phyloP scores from a whole-genome alignment of 305 asterid genomes.

The Euphrasia arctica region DNA sequence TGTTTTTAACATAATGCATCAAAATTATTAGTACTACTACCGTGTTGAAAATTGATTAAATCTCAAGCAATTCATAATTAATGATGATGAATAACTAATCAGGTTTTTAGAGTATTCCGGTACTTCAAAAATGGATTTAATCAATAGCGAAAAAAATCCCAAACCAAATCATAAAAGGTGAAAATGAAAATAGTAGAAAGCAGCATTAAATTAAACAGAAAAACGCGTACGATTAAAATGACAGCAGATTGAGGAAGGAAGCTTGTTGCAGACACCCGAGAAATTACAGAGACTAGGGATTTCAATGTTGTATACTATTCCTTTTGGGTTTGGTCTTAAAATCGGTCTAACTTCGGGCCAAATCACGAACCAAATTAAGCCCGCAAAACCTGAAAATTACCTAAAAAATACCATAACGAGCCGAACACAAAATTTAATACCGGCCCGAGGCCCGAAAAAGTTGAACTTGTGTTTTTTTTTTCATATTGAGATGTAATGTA shows the following conservation, averaged over 20 bases:
- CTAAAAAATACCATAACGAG: too few relatives aligned
- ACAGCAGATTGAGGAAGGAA: slow-evolving; percentile 10
- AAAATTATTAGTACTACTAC: too few relatives aligned
- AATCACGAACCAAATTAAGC: neutral
- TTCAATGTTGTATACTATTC: neutral
- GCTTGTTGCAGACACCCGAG: neutral
- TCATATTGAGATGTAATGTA: too few relatives aligned
- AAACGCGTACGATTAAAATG: slow-evolving; percentile 17
- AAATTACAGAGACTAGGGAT: neutral
- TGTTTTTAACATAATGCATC: too few relatives aligned
- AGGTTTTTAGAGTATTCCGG: too few relatives aligned
- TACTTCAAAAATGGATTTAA: neutral
- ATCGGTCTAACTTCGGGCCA: neutral
- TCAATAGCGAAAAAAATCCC: neutral
- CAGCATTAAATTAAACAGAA: neutral
- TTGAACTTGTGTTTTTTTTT: too few relatives aligned
- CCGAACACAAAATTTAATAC: too few relatives aligned
- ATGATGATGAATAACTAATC: neutral
- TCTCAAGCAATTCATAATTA: neutral
- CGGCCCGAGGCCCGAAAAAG: too few relatives aligned
- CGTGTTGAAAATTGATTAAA: neutral
- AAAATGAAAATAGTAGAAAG: neutral
- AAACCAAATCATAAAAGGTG: neutral
- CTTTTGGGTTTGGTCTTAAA: neutral
- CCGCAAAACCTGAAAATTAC: too few relatives aligned